Evolutionary conservation across 1,284 basidiomycete species (phyloP), one percentile per base, ranked within the genome.

Genomic region (Ustilago trichophora): DNA sequence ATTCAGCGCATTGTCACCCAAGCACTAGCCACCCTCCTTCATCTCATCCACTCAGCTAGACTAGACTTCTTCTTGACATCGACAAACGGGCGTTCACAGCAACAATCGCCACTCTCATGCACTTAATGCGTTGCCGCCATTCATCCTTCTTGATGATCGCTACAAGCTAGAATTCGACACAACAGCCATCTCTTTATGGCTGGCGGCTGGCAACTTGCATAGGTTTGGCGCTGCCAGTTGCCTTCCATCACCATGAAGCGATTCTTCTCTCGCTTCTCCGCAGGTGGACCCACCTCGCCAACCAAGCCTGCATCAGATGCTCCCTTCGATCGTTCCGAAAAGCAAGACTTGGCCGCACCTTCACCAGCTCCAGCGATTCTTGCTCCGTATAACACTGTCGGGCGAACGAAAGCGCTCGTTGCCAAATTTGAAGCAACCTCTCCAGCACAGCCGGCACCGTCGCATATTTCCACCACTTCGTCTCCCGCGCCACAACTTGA

Each of bases 251-350:
- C 36, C 37, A 75, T 75, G 73, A 73, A 68, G 48, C 53, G 59
- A 12, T 72, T 75, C 60, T 74, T 75, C 49, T 68, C 69, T 12
- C 71, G 73, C 48, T 74, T 75, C 48, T 67, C 71, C 9, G 34
- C 52, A 8, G 49, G 46, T 10, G 57, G 47, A 13, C 47, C 62
- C 5, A 40, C 53, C 2, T 31, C 50, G 18, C 46, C 47, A 4
- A 36, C 47, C 25, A 50, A 53, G 31, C 21, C 48, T 0, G 27
- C 18, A 2, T 31, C 47, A 18, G 50, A 55, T 15, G 26, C 53
- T 18, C 11, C 51, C 5, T 58, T 37, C 22, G 46, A 51, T 16
- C 54, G 33, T 4, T 54, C 44, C 19, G 50, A 59, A 15, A 44
- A 57, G 44, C 34, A 46, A 26, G 35, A 47, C 36, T 19, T 47